A percentile compares a stretch with the other conserved stretches of the same genome.
Evolutionary conservation across 345 rosid genomes (phyloP).

Genomic region (Linum tenue): DNA sequence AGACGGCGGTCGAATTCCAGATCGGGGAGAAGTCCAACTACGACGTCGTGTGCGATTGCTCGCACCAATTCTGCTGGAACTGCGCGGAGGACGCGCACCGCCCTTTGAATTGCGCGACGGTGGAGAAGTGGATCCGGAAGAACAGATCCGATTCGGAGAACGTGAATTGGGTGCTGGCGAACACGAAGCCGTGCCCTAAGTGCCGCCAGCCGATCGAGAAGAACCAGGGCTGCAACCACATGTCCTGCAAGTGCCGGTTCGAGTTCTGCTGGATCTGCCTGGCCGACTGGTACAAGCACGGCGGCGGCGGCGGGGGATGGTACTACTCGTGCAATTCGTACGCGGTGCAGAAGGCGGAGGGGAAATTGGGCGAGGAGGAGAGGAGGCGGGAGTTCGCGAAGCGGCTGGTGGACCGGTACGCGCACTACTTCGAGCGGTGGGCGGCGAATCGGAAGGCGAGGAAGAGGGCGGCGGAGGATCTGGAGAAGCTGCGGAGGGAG

Average conservation of each 20-base stretch:
- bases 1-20: not conserved
- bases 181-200: conserved; percentile 37
- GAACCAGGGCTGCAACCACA: conserved; percentile 24
- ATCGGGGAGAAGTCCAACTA: not conserved
- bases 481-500: not conserved
- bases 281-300: not conserved
- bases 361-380: not conserved
- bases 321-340: not conserved
- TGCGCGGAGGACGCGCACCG: conserved; percentile 1
- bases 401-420: conserved; percentile 13
- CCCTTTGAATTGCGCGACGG: conserved; percentile 30
- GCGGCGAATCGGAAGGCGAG: conserved; percentile 12
- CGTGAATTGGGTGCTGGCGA: conserved; percentile 17
- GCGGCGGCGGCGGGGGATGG: too few relatives aligned
- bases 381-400: conserved; percentile 3
- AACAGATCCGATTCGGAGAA: conserved; percentile 24
- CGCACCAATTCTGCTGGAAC: not conserved
- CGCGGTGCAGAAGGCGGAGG: not conserved
- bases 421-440: conserved; percentile 33
- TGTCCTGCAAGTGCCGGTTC: conserved; percentile 19
- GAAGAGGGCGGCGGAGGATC: not conserved
- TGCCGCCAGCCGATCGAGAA: conserved; percentile 31
- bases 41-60: not conserved
- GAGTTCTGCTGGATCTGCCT: conserved; percentile 35
- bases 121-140: conserved; percentile 26